Evolutionary conservation across 371 early-diverging fungal genomes (phyloP).

Genomic region (Blakeslea trispora): DNA sequence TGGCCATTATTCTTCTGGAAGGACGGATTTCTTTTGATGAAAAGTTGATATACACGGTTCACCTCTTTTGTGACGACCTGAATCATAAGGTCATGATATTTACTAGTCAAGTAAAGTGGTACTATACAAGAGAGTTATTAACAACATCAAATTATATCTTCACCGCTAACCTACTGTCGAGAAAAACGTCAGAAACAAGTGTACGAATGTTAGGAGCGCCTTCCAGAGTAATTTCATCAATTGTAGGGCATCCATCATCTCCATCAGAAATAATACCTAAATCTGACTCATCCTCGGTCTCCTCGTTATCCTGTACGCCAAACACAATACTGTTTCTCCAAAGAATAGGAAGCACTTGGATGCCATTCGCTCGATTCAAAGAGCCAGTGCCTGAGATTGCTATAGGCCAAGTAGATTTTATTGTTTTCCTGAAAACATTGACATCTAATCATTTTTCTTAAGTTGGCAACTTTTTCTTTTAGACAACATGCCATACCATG

Average conservation of each 20-base stretch:
- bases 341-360: slow-evolving; percentile 82
- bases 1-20: slow-evolving; percentile 71
- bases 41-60: slow-evolving; percentile 75
- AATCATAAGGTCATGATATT: slow-evolving; percentile 80
- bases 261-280: slow-evolving; percentile 48
- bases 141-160: background rate
- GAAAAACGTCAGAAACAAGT: slow-evolving; percentile 79
- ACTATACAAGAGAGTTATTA: slow-evolving; percentile 43
- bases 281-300: slow-evolving; percentile 49
- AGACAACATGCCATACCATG: slow-evolving; percentile 51
- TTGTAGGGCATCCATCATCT: slow-evolving; percentile 66
- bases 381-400: slow-evolving; percentile 28
- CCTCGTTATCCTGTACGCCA: slow-evolving; percentile 60
- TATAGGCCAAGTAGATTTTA: slow-evolving; percentile 61
- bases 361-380: slow-evolving; percentile 53
- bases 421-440: slow-evolving; percentile 69
- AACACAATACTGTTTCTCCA: slow-evolving; percentile 83
- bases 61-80: slow-evolving; percentile 72
- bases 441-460: slow-evolving; percentile 57
- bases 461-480: background rate
- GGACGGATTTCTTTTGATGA: slow-evolving; percentile 70
- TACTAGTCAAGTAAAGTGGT: slow-evolving; percentile 80
- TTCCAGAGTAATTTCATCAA: slow-evolving; percentile 80
- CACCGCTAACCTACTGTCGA: slow-evolving; percentile 66
- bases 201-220: slow-evolving; percentile 82